Conservation (phyloP, 148 eudicot species). For the Persicaria maculosa region DNA sequence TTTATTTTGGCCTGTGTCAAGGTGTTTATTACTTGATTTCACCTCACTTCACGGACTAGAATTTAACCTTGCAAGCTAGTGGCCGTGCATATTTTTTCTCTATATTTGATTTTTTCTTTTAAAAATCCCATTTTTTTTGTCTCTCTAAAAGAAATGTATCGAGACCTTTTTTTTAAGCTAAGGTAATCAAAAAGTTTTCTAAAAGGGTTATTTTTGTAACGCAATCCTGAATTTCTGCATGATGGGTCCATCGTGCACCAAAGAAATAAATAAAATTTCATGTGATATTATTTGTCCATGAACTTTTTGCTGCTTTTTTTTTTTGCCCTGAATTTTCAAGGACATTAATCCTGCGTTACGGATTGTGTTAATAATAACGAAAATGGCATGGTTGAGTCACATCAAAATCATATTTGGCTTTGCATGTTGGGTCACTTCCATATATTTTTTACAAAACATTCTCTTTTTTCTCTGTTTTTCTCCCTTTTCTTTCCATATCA, state of each 20-base stretch:
- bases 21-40: too few species aligned
- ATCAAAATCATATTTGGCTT: slow-evolving; percentile 1
- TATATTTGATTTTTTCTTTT: not conserved
- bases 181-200: not conserved
- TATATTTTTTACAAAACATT: not conserved
- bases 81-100: not conserved
- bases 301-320: not conserved
- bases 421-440: slow-evolving; percentile 3
- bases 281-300: not conserved
- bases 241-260: slow-evolving; percentile 2
- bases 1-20: too few species aligned
- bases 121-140: not conserved
- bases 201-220: not conserved
- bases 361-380: slow-evolving; percentile 11
- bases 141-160: not conserved
- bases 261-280: not conserved
- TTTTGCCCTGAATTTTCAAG: not conserved
- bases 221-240: slow-evolving; percentile 4
- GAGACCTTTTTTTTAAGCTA: not conserved
- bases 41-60: too few species aligned
- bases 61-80: not conserved
- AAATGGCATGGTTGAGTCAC: slow-evolving; percentile 13
- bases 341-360: not conserved
- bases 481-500: not conserved
- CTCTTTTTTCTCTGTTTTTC: not conserved